Conservation (phyloP, 768 basidiomycete genomes). For the Porphyrellus cyaneotinctus region DNA sequence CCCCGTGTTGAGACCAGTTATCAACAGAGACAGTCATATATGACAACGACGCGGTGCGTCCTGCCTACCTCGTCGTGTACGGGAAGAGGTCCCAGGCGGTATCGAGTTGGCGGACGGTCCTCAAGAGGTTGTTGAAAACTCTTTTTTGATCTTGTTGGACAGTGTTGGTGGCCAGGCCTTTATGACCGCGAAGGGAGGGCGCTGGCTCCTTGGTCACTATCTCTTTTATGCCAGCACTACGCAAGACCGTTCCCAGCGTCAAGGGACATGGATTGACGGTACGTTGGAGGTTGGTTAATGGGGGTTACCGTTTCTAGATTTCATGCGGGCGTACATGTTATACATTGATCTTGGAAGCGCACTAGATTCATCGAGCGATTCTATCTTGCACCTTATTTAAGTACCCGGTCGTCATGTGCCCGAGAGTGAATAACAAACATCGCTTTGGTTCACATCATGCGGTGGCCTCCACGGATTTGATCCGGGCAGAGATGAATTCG, state of each 20-base stretch:
- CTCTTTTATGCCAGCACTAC: neutral
- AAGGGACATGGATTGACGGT: neutral
- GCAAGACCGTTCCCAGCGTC: neutral
- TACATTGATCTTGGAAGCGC: too few species aligned
- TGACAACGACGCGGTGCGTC: constrained; percentile 14
- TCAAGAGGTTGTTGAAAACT: neutral
- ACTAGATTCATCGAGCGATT: too few species aligned
- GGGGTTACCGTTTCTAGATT: neutral
- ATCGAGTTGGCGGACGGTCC: neutral
- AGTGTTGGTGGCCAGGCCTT: neutral
- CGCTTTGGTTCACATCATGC: too few species aligned
- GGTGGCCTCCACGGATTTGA: too few species aligned
- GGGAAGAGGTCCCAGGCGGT: constrained; percentile 2
- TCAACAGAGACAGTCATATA: constrained; percentile 12
- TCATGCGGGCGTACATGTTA: too few species aligned
- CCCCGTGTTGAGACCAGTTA: neutral
- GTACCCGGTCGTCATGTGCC: too few species aligned
- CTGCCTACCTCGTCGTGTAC: constrained; percentile 11
- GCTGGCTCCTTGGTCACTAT: neutral
- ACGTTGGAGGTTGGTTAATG: neutral
- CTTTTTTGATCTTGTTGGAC: neutral
- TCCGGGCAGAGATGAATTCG: too few species aligned
- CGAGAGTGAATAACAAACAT: too few species aligned
- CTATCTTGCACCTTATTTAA: too few species aligned
- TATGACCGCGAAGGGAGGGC: neutral